Evolutionary conservation across 257 asterid genomes (phyloP), one percentile per base, ranked within the genome.

Genomic region (Gardenia jasminoides): DNA sequence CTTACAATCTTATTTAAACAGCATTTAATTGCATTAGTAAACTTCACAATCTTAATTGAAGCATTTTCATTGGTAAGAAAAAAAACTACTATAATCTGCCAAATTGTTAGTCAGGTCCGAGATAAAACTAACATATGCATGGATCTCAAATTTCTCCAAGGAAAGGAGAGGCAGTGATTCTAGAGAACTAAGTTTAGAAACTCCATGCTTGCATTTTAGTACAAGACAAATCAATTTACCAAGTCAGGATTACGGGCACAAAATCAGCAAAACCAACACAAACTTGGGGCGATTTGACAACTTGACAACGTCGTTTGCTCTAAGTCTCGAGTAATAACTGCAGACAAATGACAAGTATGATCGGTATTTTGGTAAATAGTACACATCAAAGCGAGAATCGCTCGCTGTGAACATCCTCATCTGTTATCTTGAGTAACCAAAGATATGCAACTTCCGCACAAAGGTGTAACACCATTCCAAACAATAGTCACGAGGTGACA

Each of bases 401-500:
- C 59, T 46, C 36, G 4, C 78, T 33, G 24, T 61, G 58, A 66
- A 69, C 3, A 13, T 47, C 16, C 16, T 9, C 1, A 50, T 66
- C 80, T 48, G 33, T 7, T 9, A 31, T 70, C 56, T 4, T 4
- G 48, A 64, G 72, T 66, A 36, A 72, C 58, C 28, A 72, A n/a
- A 54, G 52, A 54, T 73, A 28, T 15, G 67, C 56, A 41, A 68
- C 80, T 56, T 50, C 75, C 73, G 33, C 79, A 41, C 61, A 70
- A 67, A 26, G 36, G 48, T 10, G 20, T 36, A 36, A 16, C 36
- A 68, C 11, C 76, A 75, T 43, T 74, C 75, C 52, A n/a, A 67
- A 36, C 76, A 15, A 28, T 65, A 73, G 43, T 48, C 78, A 48
- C n/a, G 59, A 43, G 78, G 78, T 73, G 75, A 73, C 52, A 33